A percentile compares a stretch with the other conserved stretches of the same genome.
Conservation (phyloP, 305 asterid species). For the Fraxinus sp. region DNA sequence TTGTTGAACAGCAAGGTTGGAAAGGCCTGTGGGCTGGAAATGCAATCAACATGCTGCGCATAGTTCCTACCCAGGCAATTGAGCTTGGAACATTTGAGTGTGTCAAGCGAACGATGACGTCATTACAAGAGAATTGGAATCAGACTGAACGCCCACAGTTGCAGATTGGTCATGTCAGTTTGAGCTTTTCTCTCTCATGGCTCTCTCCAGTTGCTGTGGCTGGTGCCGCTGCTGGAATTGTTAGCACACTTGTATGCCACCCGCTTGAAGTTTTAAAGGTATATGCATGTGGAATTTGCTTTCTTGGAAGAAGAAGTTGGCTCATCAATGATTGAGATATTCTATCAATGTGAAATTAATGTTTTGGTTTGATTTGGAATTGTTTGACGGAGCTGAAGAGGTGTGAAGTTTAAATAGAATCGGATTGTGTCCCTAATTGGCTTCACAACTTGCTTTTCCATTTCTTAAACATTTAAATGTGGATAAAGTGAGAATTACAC, state of each 20-base stretch:
- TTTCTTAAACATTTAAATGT: not conserved
- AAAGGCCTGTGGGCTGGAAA: conserved; percentile 97
- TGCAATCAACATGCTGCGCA: conserved; percentile 85
- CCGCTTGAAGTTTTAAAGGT: conserved; percentile 98
- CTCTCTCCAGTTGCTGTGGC: conserved; percentile 88
- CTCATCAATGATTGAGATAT: not conserved
- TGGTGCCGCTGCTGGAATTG: conserved; percentile 95
- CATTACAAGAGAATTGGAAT: conserved; percentile 64
- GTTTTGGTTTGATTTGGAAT: not conserved
- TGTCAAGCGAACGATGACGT: conserved; percentile 76
- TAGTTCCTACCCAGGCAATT: conserved; percentile 89
- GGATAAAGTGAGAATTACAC: not conserved
- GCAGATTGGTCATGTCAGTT: conserved; percentile 50
- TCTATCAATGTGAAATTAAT: not conserved
- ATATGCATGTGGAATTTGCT: conserved; percentile 3
- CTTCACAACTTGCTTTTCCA: not conserved
- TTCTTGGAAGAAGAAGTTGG: not conserved
- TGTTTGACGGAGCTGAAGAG: not conserved
- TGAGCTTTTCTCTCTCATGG: conserved; percentile 65
- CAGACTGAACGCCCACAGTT: conserved; percentile 42
- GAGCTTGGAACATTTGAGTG: conserved; percentile 91
- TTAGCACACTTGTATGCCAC: conserved; percentile 87
- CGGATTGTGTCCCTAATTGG: not conserved
- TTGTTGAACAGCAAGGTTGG: conserved; percentile 86
- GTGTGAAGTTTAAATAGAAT: not conserved